These are phyloP conservation scores for Endoconidiophora polonica DNA, from an alignment of 2,329 filamentous ascomycete species.

Conservation along the genomic window DNA sequence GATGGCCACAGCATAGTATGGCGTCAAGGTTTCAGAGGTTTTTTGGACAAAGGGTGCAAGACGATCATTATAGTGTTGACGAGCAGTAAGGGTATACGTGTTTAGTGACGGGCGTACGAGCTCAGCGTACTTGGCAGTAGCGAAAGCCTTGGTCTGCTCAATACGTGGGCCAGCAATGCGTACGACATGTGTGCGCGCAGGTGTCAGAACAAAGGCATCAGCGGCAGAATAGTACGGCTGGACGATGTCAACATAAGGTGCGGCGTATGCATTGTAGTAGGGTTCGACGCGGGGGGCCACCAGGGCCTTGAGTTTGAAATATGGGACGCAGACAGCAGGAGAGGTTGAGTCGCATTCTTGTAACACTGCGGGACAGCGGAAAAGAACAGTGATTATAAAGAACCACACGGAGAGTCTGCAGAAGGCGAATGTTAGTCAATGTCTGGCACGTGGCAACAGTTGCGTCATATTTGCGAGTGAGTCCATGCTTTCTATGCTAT, in stretches of 20 bases:
- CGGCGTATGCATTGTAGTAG: slow-evolving; percentile 72
- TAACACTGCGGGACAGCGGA: slow-evolving; percentile 62
- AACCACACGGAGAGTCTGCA: slow-evolving; percentile 71
- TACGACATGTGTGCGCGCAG: slow-evolving; percentile 47
- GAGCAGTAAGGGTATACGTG: slow-evolving; percentile 43
- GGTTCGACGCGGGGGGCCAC: slow-evolving; percentile 63
- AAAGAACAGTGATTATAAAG: slow-evolving; percentile 59
- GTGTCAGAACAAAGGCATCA: slow-evolving; percentile 49
- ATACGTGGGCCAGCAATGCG: slow-evolving; percentile 62
- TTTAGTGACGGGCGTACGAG: slow-evolving; percentile 59
- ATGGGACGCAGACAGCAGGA: slow-evolving; percentile 68
- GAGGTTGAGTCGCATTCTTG: slow-evolving; percentile 52
- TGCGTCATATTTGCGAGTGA: not conserved
- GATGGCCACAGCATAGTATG: slow-evolving; percentile 55
- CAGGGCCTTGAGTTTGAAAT: slow-evolving; percentile 47
- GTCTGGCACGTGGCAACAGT: not conserved
- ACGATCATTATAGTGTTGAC: slow-evolving; percentile 49
- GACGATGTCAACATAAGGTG: slow-evolving; percentile 61
- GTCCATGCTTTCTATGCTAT: too few species aligned
- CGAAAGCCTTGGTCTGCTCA: slow-evolving; percentile 48
- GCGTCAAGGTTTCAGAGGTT: slow-evolving; percentile 38
- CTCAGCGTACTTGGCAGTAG: slow-evolving; percentile 59
- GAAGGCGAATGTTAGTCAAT: not conserved
- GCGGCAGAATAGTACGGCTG: slow-evolving; percentile 56
- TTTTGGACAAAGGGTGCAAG: slow-evolving; percentile 60